A percentile compares a stretch with the other conserved stretches of the same genome.
Conservation (phyloP, 345 rosid genomes). For the Angophora floribunda region DNA sequence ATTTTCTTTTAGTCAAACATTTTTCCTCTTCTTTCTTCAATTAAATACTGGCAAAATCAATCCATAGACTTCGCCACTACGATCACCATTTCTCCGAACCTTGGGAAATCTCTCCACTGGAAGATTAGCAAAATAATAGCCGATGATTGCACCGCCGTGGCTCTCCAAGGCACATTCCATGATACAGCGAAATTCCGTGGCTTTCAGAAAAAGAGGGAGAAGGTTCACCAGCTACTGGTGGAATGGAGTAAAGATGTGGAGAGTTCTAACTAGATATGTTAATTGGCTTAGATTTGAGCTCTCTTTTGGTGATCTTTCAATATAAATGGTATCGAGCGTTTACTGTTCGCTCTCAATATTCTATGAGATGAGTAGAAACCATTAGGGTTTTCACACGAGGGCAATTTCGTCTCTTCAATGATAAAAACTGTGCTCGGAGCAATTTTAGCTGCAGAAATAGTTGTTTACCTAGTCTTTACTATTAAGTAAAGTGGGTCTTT, state of each 20-base stretch:
- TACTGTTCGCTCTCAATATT: not conserved
- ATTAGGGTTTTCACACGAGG: not conserved
- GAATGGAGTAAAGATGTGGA: not conserved
- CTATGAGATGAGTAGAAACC: not conserved
- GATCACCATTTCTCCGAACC: not conserved
- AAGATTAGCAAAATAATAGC: not conserved
- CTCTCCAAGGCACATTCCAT: not conserved
- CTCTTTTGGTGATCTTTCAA: not conserved
- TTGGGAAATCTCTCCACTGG: not conserved
- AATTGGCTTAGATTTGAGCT: accelerated
- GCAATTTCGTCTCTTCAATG: accelerated
- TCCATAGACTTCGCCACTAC: not conserved
- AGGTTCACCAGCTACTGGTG: not conserved
- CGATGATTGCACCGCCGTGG: not conserved
- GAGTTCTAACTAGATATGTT: not conserved
- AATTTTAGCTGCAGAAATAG: not conserved
- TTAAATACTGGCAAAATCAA: not conserved
- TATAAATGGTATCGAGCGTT: not conserved
- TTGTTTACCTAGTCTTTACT: not conserved
- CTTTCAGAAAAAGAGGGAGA: not conserved
- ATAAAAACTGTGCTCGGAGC: not conserved
- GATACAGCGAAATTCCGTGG: not conserved
- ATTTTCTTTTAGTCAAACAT: not conserved
- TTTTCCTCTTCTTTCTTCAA: not conserved
- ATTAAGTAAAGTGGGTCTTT: not conserved